Evolutionary conservation across 2,329 filamentous ascomycete species (phyloP).

Genomic region (Fusarium graminum): DNA sequence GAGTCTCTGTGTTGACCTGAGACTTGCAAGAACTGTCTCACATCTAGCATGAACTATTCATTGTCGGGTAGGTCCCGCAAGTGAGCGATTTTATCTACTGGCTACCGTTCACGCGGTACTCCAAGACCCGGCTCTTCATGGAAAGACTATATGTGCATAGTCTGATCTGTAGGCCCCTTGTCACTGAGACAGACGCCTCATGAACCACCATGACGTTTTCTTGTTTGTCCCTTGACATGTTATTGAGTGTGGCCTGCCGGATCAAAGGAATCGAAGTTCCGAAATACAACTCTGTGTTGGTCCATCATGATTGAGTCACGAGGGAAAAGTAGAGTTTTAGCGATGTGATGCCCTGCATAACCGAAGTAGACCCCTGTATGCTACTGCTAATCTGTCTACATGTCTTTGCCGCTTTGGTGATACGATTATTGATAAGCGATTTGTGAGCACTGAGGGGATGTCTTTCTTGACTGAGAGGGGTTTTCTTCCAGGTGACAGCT

Average conservation of each 20-base stretch:
- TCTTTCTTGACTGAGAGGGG: no score
- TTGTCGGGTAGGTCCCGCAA: background rate
- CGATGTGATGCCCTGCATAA: no score
- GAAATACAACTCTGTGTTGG: background rate
- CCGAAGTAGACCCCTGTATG: no score
- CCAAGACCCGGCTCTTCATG: background rate
- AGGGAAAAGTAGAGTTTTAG: no score
- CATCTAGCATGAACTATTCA: background rate
- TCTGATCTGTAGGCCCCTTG: background rate
- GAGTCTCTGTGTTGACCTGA: background rate
- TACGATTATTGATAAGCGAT: no score
- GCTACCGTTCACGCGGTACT: background rate
- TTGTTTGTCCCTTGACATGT: background rate
- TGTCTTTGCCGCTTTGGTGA: no score
- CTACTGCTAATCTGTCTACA: no score
- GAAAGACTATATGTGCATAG: background rate
- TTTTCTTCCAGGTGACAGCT: no score
- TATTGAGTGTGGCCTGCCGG: background rate
- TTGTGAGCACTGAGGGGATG: no score
- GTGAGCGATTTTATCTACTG: constrained; percentile 7
- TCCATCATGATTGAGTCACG: no score
- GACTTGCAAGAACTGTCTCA: background rate
- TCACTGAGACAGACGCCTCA: constrained; percentile 3
- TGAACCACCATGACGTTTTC: background rate
- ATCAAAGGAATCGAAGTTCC: background rate